Evolutionary conservation across 129 eudicot genomes (phyloP).

Genomic region (Centaurea solstitialis): DNA sequence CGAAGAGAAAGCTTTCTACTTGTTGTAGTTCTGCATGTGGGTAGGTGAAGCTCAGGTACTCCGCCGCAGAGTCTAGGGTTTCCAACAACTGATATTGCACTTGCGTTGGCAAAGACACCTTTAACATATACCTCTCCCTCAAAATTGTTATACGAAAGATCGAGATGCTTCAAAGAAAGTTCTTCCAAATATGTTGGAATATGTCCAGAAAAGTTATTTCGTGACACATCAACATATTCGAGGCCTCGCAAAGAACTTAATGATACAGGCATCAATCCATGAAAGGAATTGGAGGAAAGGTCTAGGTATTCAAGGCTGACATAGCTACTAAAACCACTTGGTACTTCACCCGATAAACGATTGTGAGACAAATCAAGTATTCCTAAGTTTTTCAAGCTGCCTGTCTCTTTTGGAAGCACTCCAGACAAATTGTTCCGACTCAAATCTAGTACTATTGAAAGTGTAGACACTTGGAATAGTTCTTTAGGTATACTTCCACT

Average conservation of each 20-base stretch:
- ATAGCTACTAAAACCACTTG: conserved; percentile 7
- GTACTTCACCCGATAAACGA: conserved; percentile 22
- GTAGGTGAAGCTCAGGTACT: neutral
- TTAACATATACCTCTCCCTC: conserved; percentile 13
- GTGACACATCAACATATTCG: conserved; percentile 8
- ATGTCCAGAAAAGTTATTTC: conserved; percentile 18
- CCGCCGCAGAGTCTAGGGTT: conserved; percentile 31
- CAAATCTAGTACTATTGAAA: conserved; percentile 18
- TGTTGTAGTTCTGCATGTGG: conserved; percentile 8
- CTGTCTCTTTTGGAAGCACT: conserved; percentile 19
- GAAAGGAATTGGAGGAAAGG: conserved; percentile 14
- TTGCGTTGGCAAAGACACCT: conserved; percentile 23
- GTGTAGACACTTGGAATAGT: conserved; percentile 14
- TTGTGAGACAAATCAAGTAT: conserved; percentile 15
- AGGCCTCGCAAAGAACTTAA: conserved; percentile 19
- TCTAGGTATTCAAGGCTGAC: conserved; percentile 1
- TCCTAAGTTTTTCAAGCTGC: neutral
- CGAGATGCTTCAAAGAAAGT: neutral
- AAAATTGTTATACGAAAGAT: conserved; percentile 26
- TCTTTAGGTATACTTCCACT: conserved; percentile 10
- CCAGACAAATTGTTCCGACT: conserved; percentile 20
- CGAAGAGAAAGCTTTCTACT: neutral
- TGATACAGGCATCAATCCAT: conserved; percentile 11
- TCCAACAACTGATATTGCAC: conserved; percentile 22
- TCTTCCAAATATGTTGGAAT: conserved; percentile 15